Conservation (phyloP, 257 asterid genomes). For the Dorcoceras hygrometricum region DNA sequence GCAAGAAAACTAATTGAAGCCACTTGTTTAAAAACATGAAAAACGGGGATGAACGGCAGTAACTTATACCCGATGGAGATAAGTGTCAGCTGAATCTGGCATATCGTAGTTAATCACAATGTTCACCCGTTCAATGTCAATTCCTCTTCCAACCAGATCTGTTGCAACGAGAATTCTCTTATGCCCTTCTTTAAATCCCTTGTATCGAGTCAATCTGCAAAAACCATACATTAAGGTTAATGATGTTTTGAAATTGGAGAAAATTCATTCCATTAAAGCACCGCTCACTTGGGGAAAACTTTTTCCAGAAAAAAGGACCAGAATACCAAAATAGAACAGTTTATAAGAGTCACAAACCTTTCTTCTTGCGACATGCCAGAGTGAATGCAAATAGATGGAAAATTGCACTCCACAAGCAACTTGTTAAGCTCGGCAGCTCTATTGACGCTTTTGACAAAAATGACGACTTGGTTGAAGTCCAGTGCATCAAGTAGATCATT, state of each 20-base stretch:
- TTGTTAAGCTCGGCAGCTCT: constrained; percentile 92
- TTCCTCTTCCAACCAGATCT: constrained; percentile 95
- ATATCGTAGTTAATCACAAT: constrained; percentile 91
- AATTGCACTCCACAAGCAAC: constrained; percentile 86
- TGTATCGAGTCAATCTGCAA: constrained; percentile 81
- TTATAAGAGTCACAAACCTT: constrained; percentile 39
- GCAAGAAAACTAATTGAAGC: constrained; percentile 5
- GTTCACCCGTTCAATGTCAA: constrained; percentile 90
- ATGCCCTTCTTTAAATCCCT: constrained; percentile 90
- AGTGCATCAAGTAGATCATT: constrained; percentile 87
- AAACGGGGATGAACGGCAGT: neutral
- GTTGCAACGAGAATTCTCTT: constrained; percentile 94
- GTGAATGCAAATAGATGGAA: constrained; percentile 94
- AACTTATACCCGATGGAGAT: constrained; percentile 69
- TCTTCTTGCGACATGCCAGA: constrained; percentile 98
- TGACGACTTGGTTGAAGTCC: constrained; percentile 95
- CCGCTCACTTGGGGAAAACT: neutral
- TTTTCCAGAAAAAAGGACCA: neutral
- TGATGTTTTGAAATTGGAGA: neutral
- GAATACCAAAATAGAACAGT: neutral
- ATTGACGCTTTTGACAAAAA: constrained; percentile 81
- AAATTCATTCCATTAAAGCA: neutral
- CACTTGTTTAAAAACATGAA: neutral
- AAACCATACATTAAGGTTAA: constrained; percentile 10
- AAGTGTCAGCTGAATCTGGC: constrained; percentile 97